Percentiles rank a stretch among this genome's conserved stretches.
These are phyloP conservation scores for Prunus padus DNA, from an alignment of 306 rosid species.

Conservation along the genomic window DNA sequence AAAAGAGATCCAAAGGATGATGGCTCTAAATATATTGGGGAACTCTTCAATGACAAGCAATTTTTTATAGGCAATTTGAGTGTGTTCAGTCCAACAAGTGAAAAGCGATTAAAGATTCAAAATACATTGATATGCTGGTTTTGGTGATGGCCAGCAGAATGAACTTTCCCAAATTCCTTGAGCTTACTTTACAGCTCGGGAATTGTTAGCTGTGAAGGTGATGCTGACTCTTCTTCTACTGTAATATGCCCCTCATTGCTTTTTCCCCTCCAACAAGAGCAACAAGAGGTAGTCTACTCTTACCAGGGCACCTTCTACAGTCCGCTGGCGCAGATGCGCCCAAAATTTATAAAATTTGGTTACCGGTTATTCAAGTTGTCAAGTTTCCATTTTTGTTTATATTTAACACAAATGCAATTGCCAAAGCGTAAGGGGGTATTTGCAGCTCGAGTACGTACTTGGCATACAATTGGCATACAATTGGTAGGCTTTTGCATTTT, in stretches of 20 bases:
- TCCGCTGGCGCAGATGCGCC: too few relatives aligned
- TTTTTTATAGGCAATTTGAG: background rate
- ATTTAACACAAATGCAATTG: too few relatives aligned
- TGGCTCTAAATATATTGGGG: slow-evolving; percentile 37
- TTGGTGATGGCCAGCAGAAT: slow-evolving; percentile 15
- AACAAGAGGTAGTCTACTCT: background rate
- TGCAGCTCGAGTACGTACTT: too few relatives aligned
- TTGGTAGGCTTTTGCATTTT: too few relatives aligned
- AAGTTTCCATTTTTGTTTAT: too few relatives aligned
- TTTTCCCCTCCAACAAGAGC: background rate
- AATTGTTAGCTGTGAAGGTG: background rate
- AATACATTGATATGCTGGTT: background rate
- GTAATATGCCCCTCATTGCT: background rate
- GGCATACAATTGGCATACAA: too few relatives aligned
- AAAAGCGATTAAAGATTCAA: background rate
- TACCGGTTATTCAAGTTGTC: too few relatives aligned
- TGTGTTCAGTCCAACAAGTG: background rate
- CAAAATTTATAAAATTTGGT: too few relatives aligned
- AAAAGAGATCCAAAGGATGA: slow-evolving; percentile 51
- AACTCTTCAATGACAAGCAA: slow-evolving; percentile 19
- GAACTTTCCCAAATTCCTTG: background rate
- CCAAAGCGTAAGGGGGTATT: too few relatives aligned
- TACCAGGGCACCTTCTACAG: too few relatives aligned
- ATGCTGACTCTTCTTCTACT: background rate
- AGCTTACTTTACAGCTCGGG: background rate